Conservation (phyloP, 208 protist genomes). For the Polymyxa betae region DNA sequence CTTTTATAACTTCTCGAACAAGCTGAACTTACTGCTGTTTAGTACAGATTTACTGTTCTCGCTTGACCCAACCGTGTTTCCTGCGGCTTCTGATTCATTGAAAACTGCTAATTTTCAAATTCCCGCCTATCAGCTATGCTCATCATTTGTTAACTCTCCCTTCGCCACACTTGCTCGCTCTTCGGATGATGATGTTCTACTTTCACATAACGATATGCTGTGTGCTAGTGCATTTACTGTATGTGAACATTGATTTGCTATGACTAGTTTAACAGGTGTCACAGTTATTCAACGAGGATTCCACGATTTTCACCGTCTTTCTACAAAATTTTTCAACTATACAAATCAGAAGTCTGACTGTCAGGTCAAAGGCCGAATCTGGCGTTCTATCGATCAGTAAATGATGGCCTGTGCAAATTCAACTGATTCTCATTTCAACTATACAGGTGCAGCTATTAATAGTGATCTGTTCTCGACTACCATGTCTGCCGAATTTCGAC, state of each 20-base stretch:
- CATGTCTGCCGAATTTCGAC: neutral
- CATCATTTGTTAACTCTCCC: neutral
- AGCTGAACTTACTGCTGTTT: too few species aligned
- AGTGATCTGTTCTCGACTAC: neutral
- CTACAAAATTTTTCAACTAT: neutral
- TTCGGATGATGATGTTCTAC: neutral
- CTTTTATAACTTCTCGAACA: too few species aligned
- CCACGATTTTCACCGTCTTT: neutral
- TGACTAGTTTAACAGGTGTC: neutral
- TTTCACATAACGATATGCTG: neutral
- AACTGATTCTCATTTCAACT: too few species aligned
- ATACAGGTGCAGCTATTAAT: neutral
- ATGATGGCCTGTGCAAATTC: too few species aligned
- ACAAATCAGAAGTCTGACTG: too few species aligned
- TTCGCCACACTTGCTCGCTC: neutral
- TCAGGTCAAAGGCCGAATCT: neutral
- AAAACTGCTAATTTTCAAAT: neutral
- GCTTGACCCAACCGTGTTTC: too few species aligned
- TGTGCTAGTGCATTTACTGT: neutral
- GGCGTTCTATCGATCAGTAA: neutral
- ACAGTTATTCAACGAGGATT: neutral
- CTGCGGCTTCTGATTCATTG: too few species aligned
- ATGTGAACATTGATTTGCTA: neutral
- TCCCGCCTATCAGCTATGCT: neutral
- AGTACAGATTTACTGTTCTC: too few species aligned